These are phyloP conservation scores for Mucor piriformis DNA, from an alignment of 371 early-diverging fungal genomes.

Conservation along the genomic window DNA sequence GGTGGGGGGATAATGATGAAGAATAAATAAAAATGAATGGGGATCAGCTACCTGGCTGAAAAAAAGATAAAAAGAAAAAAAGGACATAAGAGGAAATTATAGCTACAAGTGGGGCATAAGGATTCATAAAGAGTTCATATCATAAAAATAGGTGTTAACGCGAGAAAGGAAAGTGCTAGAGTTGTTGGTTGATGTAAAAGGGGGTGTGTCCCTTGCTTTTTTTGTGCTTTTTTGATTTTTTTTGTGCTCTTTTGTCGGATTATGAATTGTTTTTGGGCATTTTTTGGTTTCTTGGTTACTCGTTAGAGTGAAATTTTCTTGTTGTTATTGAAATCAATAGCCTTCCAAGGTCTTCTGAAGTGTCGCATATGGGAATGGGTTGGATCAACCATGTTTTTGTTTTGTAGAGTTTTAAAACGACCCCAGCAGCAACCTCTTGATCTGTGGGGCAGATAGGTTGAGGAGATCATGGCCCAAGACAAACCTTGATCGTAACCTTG, in stretches of 20 bases:
- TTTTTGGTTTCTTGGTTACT: neutral
- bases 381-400: conserved; percentile 30
- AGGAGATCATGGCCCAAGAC: conserved; percentile 55
- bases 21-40: neutral
- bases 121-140: conserved; percentile 3
- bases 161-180: neutral
- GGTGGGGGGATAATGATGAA: neutral
- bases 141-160: conserved; percentile 5
- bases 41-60: conserved; percentile 23
- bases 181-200: neutral
- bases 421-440: conserved; percentile 59
- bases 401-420: conserved; percentile 52
- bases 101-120: neutral
- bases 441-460: conserved; percentile 50
- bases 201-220: conserved; percentile 8
- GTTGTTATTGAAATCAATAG: conserved; percentile 20
- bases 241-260: conserved; percentile 7
- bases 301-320: neutral
- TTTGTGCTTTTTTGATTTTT: conserved; percentile 9
- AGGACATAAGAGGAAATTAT: neutral
- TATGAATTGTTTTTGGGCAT: conserved; percentile 11
- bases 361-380: conserved; percentile 30
- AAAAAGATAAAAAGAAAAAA: neutral
- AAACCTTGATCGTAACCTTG: conserved; percentile 50
- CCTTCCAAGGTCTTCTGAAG: conserved; percentile 34